Evolutionary conservation across 169 alveolate genomes (phyloP), one percentile per base, ranked within the genome.

Genomic region (Ichthyophthirius multifiliis): DNA sequence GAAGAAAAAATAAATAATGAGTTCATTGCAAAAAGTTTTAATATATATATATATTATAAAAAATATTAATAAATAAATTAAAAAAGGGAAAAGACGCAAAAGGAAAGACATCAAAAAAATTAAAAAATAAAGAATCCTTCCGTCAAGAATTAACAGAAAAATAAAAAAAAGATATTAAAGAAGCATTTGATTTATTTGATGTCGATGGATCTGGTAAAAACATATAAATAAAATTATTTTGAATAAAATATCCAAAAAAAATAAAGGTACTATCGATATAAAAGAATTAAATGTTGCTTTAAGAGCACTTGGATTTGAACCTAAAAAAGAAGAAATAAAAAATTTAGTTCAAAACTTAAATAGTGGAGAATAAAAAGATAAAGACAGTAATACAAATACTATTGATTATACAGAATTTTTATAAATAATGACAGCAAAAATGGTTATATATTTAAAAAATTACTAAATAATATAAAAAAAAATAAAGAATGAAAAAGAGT

Each of bases 161-260:
- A 41, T 92, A 95, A 83, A 93, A 92, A 46, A 87, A 90, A 80
- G 99, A 98, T 87, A 97, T 98, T 15, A 96, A 96, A 77, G 99
- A 98, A 83, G 99, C 99, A 44, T 98, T 98, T 89, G 99, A 98
- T 78, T 91, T 98, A 43, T 97, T 98, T 86, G 99, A 98, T 89
- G 96, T 99, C 10, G 98, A 97, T 76, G 98, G 98, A 31, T 94
- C 99, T 18, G 99, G 99, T 18, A 92, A 80, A 18, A 35, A 34
- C 6, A 55, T 62, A 10, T 27, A 76, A 39, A 1, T 1, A 9
- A 23, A 27, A 23, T 16, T 2, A 20, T 23, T 27, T 10, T 0
- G 0, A 4, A 27, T 55, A 5, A 2, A 55, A 10, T 18, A 15
- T 0, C 18, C 9, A 20, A 55, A 20, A 1, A 27, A 55, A 20